Percentiles rank a stretch among this genome's conserved stretches.
These are phyloP conservation scores for Pistacia atlantica DNA, from an alignment of 345 rosid genomes.

Conservation along the genomic window DNA sequence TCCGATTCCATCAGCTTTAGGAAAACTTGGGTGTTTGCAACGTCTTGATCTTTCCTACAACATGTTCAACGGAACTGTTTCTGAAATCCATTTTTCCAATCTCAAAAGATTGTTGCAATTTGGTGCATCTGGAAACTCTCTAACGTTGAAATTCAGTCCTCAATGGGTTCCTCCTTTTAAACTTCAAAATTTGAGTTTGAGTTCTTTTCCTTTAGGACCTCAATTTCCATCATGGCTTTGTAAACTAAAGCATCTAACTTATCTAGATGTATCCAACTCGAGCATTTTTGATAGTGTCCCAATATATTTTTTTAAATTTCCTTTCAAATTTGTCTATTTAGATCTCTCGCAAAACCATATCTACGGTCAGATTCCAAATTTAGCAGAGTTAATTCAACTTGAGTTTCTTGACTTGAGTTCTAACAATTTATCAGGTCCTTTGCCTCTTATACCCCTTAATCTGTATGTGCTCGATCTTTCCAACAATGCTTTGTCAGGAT, in stretches of 20 bases:
- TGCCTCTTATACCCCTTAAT: slow-evolving; percentile 20
- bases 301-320: no score
- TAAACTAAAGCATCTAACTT: no score
- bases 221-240: no score
- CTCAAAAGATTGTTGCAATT: slow-evolving; percentile 28
- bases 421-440: slow-evolving; percentile 23
- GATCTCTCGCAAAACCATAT: slow-evolving; percentile 34
- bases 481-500: not conserved
- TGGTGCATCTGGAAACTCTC: no score
- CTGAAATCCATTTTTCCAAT: slow-evolving; percentile 28
- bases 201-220: no score
- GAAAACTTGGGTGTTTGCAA: not conserved
- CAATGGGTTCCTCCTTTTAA: no score
- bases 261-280: no score
- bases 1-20: not conserved
- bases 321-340: not conserved
- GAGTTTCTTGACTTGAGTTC: slow-evolving; percentile 26
- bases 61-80: not conserved
- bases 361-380: slow-evolving; percentile 25
- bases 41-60: not conserved
- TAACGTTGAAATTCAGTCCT: no score
- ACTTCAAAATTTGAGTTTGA: no score
- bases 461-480: not conserved
- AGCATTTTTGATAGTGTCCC: no score
- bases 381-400: not conserved